Base-by-base conservation (phyloP, 1,139 yeast genomes). In the Scheffersomyces quercinus region DNA sequence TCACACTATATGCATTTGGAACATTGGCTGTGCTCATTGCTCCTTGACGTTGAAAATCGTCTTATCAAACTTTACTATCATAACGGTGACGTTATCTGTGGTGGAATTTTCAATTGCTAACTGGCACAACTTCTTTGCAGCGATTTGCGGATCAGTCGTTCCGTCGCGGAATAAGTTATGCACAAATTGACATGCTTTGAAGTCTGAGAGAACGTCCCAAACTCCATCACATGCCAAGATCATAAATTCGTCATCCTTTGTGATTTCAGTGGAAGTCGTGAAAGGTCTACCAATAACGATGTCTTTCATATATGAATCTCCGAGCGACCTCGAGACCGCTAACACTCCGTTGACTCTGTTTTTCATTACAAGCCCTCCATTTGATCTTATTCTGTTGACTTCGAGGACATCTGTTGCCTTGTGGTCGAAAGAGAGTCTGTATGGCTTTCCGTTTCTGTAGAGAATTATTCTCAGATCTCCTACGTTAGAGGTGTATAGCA, bases 301-400 rank as follows among this genome's bases (percentile, higher is more conserved):
- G 43, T 84, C 88, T 62, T 95, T 95, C 83, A 93, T 86, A 64
- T 89, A 91, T 14, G 85, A 77, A 64, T 93, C 99, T n/a, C 99
- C 99, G 35, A 93, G 73, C 2, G 98, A 86, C 49, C 99, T 73
- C 2, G 97, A 89, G 13, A 93, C 97, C 0, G 99, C 98, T 43
- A 95, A 74, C 60, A 95, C 91, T 5, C 99, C 99, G 62, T 91
- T 93, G 32, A 93, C 99, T 52, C 99, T 77, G 54, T 89, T 87
- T 56, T 89, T 89, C 79, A 95, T 79, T 45, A 93, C 81, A 31
- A 93, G 68, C 0, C 99, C 99, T 2, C 99, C 99, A 4, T 81
- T 75, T 40, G 82, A 77, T 43, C 81, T 78, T 14, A 93, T 85
- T 50, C 99, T 76, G 52, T 79, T 81, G 47, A 85, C 79, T 60